These are phyloP conservation scores for Aphanomyces invadans DNA, from an alignment of 352 stramenopile species.

Conservation along the genomic window DNA sequence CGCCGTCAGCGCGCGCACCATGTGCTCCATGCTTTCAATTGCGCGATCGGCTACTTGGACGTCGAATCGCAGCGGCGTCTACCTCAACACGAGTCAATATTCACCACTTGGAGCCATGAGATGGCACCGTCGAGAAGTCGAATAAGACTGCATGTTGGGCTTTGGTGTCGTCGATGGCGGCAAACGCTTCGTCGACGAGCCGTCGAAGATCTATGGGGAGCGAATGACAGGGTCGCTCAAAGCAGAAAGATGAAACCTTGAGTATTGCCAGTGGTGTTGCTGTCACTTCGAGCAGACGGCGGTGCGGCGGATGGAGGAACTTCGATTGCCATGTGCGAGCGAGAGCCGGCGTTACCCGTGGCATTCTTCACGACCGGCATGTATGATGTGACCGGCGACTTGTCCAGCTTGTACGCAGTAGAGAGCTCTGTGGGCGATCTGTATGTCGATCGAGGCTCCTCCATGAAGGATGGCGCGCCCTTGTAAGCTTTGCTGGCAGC, in stretches of 20 bases:
- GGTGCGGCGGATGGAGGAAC: not conserved
- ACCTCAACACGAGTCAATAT: not conserved
- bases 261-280: not conserved
- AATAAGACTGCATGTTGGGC: not conserved
- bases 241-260: not conserved
- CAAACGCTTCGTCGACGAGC: not conserved
- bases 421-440: too few species aligned
- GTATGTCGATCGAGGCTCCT: too few species aligned
- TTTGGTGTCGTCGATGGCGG: conserved; percentile 10
- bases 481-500: too few species aligned
- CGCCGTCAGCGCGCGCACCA: not conserved
- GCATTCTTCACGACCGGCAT: too few species aligned
- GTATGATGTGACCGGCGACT: too few species aligned
- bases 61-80: not conserved
- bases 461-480: too few species aligned
- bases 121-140: not conserved
- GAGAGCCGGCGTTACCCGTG: not conserved
- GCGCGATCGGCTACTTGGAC: not conserved
- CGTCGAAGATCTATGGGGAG: not conserved
- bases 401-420: too few species aligned
- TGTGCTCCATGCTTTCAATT: not conserved
- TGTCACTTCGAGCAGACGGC: not conserved
- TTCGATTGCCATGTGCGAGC: not conserved
- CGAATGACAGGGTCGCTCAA: too few species aligned
- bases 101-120: not conserved